A percentile compares a stretch with the other conserved stretches of the same genome.
These are phyloP conservation scores for Dendrocalamus latiflorus DNA, from an alignment of 202 grass and related monocot genomes.

Conservation along the genomic window DNA sequence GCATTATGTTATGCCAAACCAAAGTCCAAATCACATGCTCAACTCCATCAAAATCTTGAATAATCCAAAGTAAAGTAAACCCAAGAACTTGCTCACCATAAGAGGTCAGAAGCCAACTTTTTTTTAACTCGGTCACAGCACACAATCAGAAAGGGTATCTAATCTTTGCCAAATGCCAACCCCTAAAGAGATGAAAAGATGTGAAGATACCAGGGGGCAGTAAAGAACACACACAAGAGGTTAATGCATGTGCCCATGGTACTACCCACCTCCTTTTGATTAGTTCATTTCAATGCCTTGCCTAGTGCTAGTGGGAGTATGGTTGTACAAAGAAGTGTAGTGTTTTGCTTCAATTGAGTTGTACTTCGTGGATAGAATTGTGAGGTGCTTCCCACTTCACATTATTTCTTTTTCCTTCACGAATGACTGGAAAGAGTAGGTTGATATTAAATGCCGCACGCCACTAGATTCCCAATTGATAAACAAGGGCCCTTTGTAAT, in stretches of 20 bases:
- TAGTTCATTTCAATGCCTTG: neutral
- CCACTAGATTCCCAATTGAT: neutral
- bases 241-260: neutral
- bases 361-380: neutral
- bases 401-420: neutral
- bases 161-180: slow-evolving; percentile 32
- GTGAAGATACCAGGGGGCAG: neutral
- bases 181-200: slow-evolving; percentile 12
- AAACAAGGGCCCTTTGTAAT: neutral
- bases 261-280: neutral
- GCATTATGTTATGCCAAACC: neutral
- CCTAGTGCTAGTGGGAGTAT: neutral
- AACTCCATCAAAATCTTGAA: neutral
- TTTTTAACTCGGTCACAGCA: neutral
- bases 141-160: slow-evolving; percentile 10
- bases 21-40: slow-evolving; percentile 22
- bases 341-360: neutral
- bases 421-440: slow-evolving; percentile 4
- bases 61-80: neutral
- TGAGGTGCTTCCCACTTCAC: neutral
- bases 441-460: slow-evolving; percentile 22
- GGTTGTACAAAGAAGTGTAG: neutral
- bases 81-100: slow-evolving; percentile 25
- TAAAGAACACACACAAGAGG: slow-evolving; percentile 20
- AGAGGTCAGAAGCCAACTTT: slow-evolving; percentile 25